Conservation (phyloP, 768 basidiomycete species). For the Dictyophora rubrovolvata region DNA sequence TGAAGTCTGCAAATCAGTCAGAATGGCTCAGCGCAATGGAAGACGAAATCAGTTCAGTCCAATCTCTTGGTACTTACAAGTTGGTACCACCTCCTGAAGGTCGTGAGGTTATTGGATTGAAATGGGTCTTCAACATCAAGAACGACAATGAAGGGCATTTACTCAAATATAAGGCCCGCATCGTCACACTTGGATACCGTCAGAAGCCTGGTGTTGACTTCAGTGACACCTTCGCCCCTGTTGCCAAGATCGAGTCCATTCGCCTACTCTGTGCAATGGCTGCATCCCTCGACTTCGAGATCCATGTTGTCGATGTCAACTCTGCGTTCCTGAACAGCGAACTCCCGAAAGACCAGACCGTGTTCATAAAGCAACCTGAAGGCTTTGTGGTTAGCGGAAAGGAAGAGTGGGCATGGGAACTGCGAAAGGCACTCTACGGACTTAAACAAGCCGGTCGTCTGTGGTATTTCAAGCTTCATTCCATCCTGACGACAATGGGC, state of each 20-base stretch:
- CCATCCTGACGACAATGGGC: slow-evolving; percentile 19
- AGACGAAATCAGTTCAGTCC: slow-evolving; percentile 16
- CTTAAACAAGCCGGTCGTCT: slow-evolving; percentile 26
- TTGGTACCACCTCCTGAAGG: slow-evolving; percentile 17
- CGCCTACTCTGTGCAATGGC: slow-evolving; percentile 27
- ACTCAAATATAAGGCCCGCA: slow-evolving; percentile 25
- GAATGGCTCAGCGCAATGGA: slow-evolving; percentile 18
- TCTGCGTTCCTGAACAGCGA: slow-evolving; percentile 29
- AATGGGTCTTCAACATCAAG: slow-evolving; percentile 23
- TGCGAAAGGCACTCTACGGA: slow-evolving; percentile 24
- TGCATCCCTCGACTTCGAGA: slow-evolving; percentile 24
- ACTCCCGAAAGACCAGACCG: slow-evolving; percentile 16
- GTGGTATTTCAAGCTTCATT: slow-evolving; percentile 27
- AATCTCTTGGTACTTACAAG: slow-evolving; percentile 13
- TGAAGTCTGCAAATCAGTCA: not conserved
- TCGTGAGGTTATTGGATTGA: slow-evolving; percentile 15
- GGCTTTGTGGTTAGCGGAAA: slow-evolving; percentile 17
- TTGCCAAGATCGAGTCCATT: slow-evolving; percentile 18
- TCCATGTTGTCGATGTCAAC: slow-evolving; percentile 31
- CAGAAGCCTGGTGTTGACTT: slow-evolving; percentile 29
- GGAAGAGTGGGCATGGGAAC: slow-evolving; percentile 11
- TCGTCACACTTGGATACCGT: slow-evolving; percentile 33
- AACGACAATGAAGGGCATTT: slow-evolving; percentile 17
- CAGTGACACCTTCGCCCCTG: slow-evolving; percentile 14
- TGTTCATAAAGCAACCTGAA: slow-evolving; percentile 26